A percentile compares a stretch with the other conserved stretches of the same genome.
Conservation (phyloP, 345 rosid species). For the Citrus sinensis region DVS_A1.0 CM039169.1:33110501-33111000, state of each 20-base stretch:
- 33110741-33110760: constrained; percentile 57
- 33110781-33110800: constrained; percentile 51
- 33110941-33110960: constrained; percentile 69
- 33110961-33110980: constrained; percentile 32
- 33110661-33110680: constrained; percentile 46
- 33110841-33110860: constrained; percentile 77
- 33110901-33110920: constrained; percentile 89
- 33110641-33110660: constrained; percentile 53
- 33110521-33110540: constrained; percentile 66
- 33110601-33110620: constrained; percentile 39
- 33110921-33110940: constrained; percentile 77
- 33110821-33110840: constrained; percentile 62
- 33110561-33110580: constrained; percentile 61
- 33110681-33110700: constrained; percentile 1
- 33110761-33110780: constrained; percentile 22
- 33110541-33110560: constrained; percentile 77
- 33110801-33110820: constrained; percentile 57
- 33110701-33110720: constrained; percentile 77
- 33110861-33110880: constrained; percentile 79
- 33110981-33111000: constrained; percentile 40
- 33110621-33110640: constrained; percentile 40
- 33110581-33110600: constrained; percentile 45
- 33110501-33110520: constrained; percentile 74
- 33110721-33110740: constrained; percentile 55
- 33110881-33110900: constrained; percentile 46